Evolutionary conservation across 1,139 yeast species (phyloP).

Genomic region (Lodderomyces jiufengensis): DNA sequence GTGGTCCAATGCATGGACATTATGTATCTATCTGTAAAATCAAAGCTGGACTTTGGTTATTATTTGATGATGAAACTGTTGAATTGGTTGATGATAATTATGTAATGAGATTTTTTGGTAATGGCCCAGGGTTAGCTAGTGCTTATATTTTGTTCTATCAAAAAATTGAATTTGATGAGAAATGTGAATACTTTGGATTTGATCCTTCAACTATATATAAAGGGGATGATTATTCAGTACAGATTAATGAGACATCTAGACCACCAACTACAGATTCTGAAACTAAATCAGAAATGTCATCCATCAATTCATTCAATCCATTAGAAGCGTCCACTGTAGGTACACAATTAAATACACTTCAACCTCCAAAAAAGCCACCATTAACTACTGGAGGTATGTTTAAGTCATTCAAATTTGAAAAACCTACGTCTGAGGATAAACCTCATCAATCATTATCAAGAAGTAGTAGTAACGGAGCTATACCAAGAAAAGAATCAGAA

Average conservation of each 20-base stretch:
- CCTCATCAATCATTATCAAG: slow-evolving; percentile 9
- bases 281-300: slow-evolving; percentile 14
- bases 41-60: slow-evolving; percentile 76
- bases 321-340: slow-evolving; percentile 2
- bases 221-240: slow-evolving; percentile 25
- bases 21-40: slow-evolving; percentile 85
- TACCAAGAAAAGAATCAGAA: slow-evolving; percentile 4
- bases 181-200: slow-evolving; percentile 33
- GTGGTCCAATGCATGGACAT: slow-evolving; percentile 98
- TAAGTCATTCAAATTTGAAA: slow-evolving; percentile 14
- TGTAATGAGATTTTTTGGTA: slow-evolving; percentile 86
- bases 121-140: slow-evolving; percentile 82
- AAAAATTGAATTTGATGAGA: slow-evolving; percentile 22
- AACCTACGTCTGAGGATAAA: slow-evolving; percentile 7
- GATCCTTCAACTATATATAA: slow-evolving; percentile 30
- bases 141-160: slow-evolving; percentile 84
- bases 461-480: slow-evolving; percentile 7
- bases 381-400: slow-evolving; percentile 9
- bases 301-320: slow-evolving; percentile 13
- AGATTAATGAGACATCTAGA: slow-evolving; percentile 8
- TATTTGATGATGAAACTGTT: slow-evolving; percentile 94
- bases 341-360: neutral
- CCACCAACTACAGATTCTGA: slow-evolving; percentile 2
- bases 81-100: slow-evolving; percentile 82
- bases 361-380: slow-evolving; percentile 5